Evolutionary conservation across 495 filamentous ascomycete genomes (phyloP).

Genomic region (Penicillium alfredii): DNA sequence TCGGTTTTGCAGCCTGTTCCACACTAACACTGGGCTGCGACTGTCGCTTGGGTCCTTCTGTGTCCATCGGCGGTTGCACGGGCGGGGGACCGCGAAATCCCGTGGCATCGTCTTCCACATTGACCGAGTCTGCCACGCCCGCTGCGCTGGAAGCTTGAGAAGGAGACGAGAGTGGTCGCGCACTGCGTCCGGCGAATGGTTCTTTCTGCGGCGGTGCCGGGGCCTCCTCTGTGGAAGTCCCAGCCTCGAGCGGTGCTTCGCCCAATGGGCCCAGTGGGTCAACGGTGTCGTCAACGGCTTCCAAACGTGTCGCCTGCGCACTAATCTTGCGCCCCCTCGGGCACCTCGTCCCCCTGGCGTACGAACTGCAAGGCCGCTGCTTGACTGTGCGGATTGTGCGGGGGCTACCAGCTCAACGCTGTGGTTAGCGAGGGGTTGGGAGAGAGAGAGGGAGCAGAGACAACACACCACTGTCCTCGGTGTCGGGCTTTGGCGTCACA

Average conservation of each 20-base stretch:
- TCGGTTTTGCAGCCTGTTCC: slow-evolving; percentile 84
- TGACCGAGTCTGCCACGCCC: slow-evolving; percentile 55
- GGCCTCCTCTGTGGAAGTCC: slow-evolving; percentile 54
- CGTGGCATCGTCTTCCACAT: slow-evolving; percentile 56
- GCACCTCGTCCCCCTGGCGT: slow-evolving; percentile 46
- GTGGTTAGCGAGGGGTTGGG: slow-evolving; percentile 25
- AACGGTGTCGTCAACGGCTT: slow-evolving; percentile 84
- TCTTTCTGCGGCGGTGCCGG: slow-evolving; percentile 89
- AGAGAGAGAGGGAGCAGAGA: slow-evolving; percentile 10
- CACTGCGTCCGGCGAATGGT: slow-evolving; percentile 53
- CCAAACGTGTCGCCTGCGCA: slow-evolving; percentile 74
- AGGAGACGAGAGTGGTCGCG: slow-evolving; percentile 44
- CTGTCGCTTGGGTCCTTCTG: slow-evolving; percentile 46
- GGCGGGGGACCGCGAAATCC: slow-evolving; percentile 65
- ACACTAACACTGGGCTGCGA: slow-evolving; percentile 78
- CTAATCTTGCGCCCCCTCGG: slow-evolving; percentile 65
- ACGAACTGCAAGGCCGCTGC: slow-evolving; percentile 34
- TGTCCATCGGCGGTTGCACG: slow-evolving; percentile 57
- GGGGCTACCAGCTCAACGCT: slow-evolving; percentile 27
- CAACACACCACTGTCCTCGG: slow-evolving; percentile 27
- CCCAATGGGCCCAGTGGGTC: slow-evolving; percentile 88
- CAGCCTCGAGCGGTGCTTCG: slow-evolving; percentile 45
- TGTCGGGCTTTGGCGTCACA: slow-evolving; percentile 18
- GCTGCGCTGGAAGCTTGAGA: slow-evolving; percentile 44
- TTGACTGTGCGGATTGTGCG: slow-evolving; percentile 29